phyloP scores from a whole-genome alignment of 2,329 filamentous ascomycete genomes.

The Blumeria hordei region DNA sequence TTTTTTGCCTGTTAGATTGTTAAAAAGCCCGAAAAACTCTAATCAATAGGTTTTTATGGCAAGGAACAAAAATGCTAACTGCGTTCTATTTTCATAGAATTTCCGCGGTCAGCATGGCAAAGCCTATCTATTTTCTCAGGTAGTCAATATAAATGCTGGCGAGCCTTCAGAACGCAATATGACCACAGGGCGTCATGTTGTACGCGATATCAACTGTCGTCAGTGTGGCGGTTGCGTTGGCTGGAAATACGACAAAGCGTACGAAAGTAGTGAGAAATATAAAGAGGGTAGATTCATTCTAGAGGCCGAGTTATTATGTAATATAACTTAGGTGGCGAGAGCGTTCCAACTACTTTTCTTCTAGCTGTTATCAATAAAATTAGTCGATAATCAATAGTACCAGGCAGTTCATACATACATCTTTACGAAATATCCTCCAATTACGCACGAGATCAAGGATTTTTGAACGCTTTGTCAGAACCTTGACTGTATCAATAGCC shows the following conservation, averaged over 20 bases:
- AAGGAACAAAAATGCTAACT: neutral
- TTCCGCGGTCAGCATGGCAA: conserved; percentile 97
- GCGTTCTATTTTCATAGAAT: conserved; percentile 32
- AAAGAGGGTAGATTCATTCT: conserved; percentile 98
- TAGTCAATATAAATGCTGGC: conserved; percentile 71
- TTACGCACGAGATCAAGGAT: no score
- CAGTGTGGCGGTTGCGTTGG: conserved; percentile 85
- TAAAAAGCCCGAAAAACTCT: no score
- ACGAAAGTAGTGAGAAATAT: conserved; percentile 79
- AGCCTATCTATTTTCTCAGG: conserved; percentile 82
- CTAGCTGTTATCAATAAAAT: no score
- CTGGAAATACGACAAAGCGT: conserved; percentile 98
- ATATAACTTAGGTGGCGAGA: conserved; percentile 27
- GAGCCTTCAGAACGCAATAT: conserved; percentile 89
- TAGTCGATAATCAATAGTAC: no score
- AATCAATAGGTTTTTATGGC: neutral
- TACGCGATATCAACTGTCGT: conserved; percentile 75
- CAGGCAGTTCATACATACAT: no score
- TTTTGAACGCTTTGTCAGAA: no score
- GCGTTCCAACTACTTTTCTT: no score
- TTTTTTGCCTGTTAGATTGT: neutral
- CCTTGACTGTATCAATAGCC: no score
- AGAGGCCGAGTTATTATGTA: conserved; percentile 71
- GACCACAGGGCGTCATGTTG: conserved; percentile 88
- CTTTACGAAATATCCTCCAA: no score